Evolutionary conservation across 139 green algal species (phyloP), one percentile per base, ranked within the genome.

Genomic region (Picochlorum sp.): DNA sequence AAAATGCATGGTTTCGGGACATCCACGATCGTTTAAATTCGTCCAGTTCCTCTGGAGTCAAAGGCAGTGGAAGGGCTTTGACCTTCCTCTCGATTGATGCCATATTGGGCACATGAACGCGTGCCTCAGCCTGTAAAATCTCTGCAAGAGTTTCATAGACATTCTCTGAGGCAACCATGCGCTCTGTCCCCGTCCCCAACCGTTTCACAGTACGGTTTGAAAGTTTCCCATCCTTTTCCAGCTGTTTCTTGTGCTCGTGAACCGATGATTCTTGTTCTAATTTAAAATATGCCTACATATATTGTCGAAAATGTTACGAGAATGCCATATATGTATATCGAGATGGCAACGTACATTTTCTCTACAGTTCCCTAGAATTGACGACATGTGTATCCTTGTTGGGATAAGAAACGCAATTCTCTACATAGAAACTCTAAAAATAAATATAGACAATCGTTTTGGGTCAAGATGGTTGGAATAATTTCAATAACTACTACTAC

Each of bases 131-230:
- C 64, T 77, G 67, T 37, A 82, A 44, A 54, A 82, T 68, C 63
- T 82, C 75, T 14, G 72, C 26, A 13, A 82, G 64, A 16, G 71
- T 64, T 60, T 82, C 76, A 49, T 72, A 82, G 4, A 28, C 45
- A 10, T 58, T 23, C 28, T 56, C 51, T 58, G 62, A 78, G 10
- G 63, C 34, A 41, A 41, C 34, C 34, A 41, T 41, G 34, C 34
- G 34, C 34, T 11, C 34, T 50, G 49, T 18, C 55, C 15, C 37
- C 57, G 71, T 49, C 26, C 23, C 3, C 66, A 44, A 34, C 57
- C 58, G 6, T 51, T 69, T 16, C 71, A 68, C 16, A 44, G 58
- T 14, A 57, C 50, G 13, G 74, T 41, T 41, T 41, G 34, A 41
- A 44, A 82, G 68, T 34, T 69, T 66, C 1, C 75, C 75, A 54